phyloP scores from a whole-genome alignment of 345 rosid genomes.

The Clausena lansium region DNA sequence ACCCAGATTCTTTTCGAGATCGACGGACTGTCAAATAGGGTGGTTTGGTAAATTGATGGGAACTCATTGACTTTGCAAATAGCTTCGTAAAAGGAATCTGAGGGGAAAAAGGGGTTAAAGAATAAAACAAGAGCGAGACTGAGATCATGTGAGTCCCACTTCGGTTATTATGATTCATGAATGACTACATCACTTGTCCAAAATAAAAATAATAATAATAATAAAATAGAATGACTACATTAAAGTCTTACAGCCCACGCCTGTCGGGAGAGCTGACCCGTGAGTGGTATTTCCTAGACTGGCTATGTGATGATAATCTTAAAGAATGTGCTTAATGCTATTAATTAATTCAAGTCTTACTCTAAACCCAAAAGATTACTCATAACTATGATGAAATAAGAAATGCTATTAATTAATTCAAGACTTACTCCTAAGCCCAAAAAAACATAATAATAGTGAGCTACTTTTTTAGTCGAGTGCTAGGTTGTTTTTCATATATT shows the following conservation, averaged over 20 bases:
- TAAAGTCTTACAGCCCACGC: slow-evolving; percentile 25
- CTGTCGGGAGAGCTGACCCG: slow-evolving; percentile 25
- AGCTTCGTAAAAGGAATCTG: slow-evolving; percentile 23
- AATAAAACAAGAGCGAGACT: slow-evolving; percentile 14
- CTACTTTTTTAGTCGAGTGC: no score
- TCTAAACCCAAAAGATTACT: not conserved
- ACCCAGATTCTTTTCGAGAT: not conserved
- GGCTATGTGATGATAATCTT: not conserved
- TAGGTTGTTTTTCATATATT: no score
- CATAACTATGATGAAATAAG: no score
- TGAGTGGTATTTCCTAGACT: slow-evolving; percentile 20
- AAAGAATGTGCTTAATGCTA: slow-evolving; percentile 9
- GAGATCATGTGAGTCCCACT: slow-evolving; percentile 41
- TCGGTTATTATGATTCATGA: not conserved
- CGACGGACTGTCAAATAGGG: not conserved
- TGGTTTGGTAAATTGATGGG: slow-evolving; percentile 1
- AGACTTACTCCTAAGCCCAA: not conserved
- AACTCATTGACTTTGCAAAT: slow-evolving; percentile 15
- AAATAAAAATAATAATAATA: no score
- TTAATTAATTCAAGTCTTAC: not conserved
- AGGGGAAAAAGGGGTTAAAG: not conserved
- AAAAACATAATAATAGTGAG: no score
- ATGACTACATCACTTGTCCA: not conserved
- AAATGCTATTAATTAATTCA: not conserved
- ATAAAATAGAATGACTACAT: no score